phyloP scores from a whole-genome alignment of 306 rosid species.

The Medicago arabica region DNA sequence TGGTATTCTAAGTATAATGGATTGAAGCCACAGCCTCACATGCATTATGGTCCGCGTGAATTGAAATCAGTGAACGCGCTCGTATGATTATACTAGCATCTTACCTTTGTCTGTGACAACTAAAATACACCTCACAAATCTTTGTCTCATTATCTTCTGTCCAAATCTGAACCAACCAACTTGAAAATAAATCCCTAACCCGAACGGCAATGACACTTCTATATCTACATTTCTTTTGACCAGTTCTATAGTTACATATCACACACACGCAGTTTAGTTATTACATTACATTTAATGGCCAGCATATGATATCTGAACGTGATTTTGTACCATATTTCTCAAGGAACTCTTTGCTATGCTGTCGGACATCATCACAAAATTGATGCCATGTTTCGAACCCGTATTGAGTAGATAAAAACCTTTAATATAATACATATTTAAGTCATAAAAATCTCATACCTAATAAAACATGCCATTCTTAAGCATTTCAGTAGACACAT shows the following conservation, averaged over 20 bases:
- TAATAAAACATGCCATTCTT: no score
- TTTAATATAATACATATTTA: no score
- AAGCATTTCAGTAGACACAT: no score
- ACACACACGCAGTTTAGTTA: not conserved
- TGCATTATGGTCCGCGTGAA: conserved; percentile 48
- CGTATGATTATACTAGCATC: conserved; percentile 36
- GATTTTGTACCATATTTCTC: conserved; percentile 11
- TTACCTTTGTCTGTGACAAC: conserved; percentile 45
- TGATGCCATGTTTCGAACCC: no score
- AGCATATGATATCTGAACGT: conserved; percentile 8
- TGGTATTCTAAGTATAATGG: conserved; percentile 31
- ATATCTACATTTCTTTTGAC: not conserved
- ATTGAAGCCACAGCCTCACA: conserved; percentile 53
- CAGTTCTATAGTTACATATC: not conserved
- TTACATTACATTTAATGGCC: conserved; percentile 17
- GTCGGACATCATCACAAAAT: not conserved
- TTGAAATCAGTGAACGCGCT: conserved; percentile 43
- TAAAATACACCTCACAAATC: conserved; percentile 50
- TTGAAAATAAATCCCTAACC: conserved; percentile 24
- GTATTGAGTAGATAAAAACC: no score
- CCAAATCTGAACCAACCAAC: conserved; percentile 31
- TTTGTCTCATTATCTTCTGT: conserved; percentile 48
- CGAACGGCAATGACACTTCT: not conserved
- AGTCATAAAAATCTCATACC: no score
- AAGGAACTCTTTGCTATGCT: conserved; percentile 8